Evolutionary conservation across 331 rosid genomes (phyloP), one percentile per base, ranked within the genome.

Genomic region (Acacia concinna): DNA sequence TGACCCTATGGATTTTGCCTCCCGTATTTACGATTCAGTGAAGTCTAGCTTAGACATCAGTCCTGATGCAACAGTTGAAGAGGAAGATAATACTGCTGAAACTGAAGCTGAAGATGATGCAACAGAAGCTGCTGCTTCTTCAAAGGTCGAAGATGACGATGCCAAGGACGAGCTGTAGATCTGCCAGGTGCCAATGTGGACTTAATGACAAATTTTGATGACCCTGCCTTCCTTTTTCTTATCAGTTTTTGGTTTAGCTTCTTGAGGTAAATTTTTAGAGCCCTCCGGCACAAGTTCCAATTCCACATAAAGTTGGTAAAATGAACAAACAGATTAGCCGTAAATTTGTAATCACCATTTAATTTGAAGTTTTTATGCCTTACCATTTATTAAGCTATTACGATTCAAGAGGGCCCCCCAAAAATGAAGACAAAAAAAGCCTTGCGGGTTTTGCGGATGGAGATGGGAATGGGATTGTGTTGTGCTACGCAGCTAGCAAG

Each of bases 1-100:
- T 40, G 99, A 96, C 68, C 97, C 99, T 12, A 96, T 88, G 89
- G 98, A 96, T 46, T 96, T 96, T 23, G 86, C 98, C 30, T 81
- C 91, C 57, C 91, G 94, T 65, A 90, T 96, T 88, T 96, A 96
- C 41, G 85, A 84, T 41, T 88, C 98, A 1, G 98, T 96, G 84
- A 96, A 96, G 87, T 83, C 98, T 64, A 91, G 97, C 88, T 87
- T 96, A 76, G 81, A 88, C 79, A 87, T 96, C 71, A 96, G 84
- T 79, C 95, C 91, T 2, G 98, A 93, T 2, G 91, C 93, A 10
- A 23, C 82, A 3, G 85, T 91, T 20, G 99, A 93, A 78, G 98
- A 91, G 85, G 99, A 96, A 74, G 97, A 91, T 28, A 97, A 93
- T 0, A 81, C 38, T 0, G 97, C 67, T 0, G 98, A 94, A 59